A percentile compares a stretch with the other conserved stretches of the same genome.
Conservation (phyloP, 768 basidiomycete genomes). For the Pluteus cervinus region DNA sequence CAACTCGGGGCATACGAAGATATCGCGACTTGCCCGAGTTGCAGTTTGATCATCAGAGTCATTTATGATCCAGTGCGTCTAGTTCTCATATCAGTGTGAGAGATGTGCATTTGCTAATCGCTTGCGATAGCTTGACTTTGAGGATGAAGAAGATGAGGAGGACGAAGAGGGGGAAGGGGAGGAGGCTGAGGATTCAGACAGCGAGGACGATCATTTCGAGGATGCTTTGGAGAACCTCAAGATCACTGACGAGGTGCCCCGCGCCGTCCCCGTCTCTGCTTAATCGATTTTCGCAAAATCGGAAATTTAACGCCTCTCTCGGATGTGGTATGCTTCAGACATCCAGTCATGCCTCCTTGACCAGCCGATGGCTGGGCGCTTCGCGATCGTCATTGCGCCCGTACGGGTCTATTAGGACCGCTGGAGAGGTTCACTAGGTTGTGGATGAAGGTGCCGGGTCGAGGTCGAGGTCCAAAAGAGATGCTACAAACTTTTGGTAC, state of each 20-base stretch:
- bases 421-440: too few relatives aligned
- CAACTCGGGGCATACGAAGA: conserved; percentile 91
- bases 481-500: too few relatives aligned
- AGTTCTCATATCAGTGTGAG: conserved; percentile 6
- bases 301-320: too few relatives aligned
- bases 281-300: conserved; percentile 8
- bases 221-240: conserved; percentile 64
- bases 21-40: conserved; percentile 93
- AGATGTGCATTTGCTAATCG: conserved; percentile 7
- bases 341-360: too few relatives aligned
- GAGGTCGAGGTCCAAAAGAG: too few relatives aligned
- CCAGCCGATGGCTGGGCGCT: too few relatives aligned
- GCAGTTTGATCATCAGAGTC: conserved; percentile 87
- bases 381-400: too few relatives aligned
- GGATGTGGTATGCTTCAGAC: too few relatives aligned
- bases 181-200: conserved; percentile 31
- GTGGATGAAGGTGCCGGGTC: too few relatives aligned
- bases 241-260: conserved; percentile 30
- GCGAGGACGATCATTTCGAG: conserved; percentile 44
- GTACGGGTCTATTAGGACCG: too few relatives aligned
- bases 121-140: conserved; percentile 65
- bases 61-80: conserved; percentile 88
- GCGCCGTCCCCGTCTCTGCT: conserved; percentile 18
- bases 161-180: conserved; percentile 37
- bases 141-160: conserved; percentile 64